Base-by-base conservation (phyloP, 805 yeast species). In the Jamesozyma hellenica region DNA sequence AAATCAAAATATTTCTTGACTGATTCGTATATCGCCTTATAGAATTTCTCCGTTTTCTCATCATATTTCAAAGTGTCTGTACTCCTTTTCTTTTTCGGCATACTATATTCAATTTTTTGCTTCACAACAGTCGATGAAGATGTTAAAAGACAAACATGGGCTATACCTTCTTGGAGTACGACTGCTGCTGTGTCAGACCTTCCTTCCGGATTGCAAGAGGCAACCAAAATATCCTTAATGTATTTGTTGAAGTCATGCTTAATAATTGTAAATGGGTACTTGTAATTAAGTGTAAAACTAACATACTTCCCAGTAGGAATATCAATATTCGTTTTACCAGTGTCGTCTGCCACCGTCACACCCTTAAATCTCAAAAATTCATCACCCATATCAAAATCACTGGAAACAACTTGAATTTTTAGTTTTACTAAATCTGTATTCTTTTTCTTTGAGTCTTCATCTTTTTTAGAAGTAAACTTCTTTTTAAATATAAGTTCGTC, bases 161-260 rank as follows among this genome's bases (percentile, higher is more conserved):
- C 96, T 39, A 92, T 75, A 16, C 97, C 98, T 53, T 92, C 96
- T 60, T 90, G 87, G 51, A 92, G 61, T 0, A 88, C 94, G 18
- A 92, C 78, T 1, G 97, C 97, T 3, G 95, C 98, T 16, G 90
- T 74, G 52, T 90, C 97, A 0, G 96, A 94, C 54, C 79, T 79
- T 29, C 74, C 71, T 42, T 79, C 95, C 14, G 83, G 70, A 18
- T 83, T 75, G 36, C 86, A 76, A 2, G 95, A 75, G 36, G 82
- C 79, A 13, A 74, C 67, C 7, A 87, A 65, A 15, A 81, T 63
- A 26, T 75, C 78, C 43, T 77, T 70, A 12, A 82, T 74, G 38
- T 79, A 67, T 32, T 75, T 71, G 58, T 90, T 96, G 88, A 94
- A 87, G 39, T 76, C 82, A 17, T 74, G 72, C 54, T 90, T 92